Conservation (phyloP, 2,329 filamentous ascomycete genomes). For the Colletotrichum cordylinicola region DNA sequence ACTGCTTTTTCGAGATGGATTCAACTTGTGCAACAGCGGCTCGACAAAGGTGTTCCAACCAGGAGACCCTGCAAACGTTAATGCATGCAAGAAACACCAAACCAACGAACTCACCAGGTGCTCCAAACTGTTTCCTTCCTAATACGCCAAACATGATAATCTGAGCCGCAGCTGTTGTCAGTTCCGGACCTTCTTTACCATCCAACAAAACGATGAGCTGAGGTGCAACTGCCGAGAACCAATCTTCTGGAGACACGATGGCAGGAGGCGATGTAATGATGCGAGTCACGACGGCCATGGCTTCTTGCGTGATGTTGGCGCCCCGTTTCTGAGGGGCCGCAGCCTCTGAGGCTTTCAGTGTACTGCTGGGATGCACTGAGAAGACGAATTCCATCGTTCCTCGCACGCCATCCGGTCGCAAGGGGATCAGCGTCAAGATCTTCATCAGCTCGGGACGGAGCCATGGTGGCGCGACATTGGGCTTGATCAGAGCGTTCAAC, state of each 20-base stretch:
- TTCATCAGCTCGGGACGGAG: conserved; percentile 62
- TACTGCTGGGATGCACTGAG: conserved; percentile 66
- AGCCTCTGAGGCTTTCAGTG: conserved; percentile 43
- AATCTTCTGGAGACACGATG: conserved; percentile 57
- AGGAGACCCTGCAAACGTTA: conserved; percentile 46
- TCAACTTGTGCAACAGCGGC: conserved; percentile 60
- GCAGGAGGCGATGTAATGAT: conserved; percentile 66
- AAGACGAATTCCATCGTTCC: conserved; percentile 75
- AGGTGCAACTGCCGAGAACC: conserved; percentile 65
- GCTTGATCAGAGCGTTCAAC: conserved; percentile 69
- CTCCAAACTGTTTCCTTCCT: conserved; percentile 67
- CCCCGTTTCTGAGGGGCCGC: conserved; percentile 58
- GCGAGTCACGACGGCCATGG: conserved; percentile 66
- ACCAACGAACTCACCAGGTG: conserved; percentile 53
- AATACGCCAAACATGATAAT: conserved; percentile 72
- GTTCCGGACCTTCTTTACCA: conserved; percentile 61
- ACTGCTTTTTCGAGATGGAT: conserved; percentile 40
- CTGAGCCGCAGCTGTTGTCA: conserved; percentile 64
- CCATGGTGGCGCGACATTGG: conserved; percentile 63
- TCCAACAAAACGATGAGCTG: conserved; percentile 69
- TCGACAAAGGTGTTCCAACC: conserved; percentile 69
- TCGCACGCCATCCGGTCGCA: conserved; percentile 68
- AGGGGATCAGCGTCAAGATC: conserved; percentile 64
- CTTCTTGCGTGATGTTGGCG: conserved; percentile 71
- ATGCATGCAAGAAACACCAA: background rate